Conservation (phyloP, 2,329 filamentous ascomycete genomes). For the Microdochium trichocladiopsis region DNA sequence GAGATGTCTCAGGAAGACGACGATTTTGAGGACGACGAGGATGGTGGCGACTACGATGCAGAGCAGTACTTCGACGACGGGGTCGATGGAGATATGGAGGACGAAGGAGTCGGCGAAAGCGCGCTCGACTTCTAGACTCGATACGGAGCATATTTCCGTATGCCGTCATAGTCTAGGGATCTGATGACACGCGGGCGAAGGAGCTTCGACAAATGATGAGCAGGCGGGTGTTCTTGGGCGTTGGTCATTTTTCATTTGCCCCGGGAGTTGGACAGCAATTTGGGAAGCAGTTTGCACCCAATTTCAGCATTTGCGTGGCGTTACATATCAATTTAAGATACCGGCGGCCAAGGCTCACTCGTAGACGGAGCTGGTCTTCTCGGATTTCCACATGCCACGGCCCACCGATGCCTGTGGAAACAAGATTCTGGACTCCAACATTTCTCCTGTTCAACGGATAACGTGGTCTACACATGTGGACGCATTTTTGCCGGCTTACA, state of each 20-base stretch:
- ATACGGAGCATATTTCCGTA: neutral
- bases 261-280: no score
- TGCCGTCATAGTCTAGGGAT: neutral
- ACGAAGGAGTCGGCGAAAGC: constrained; percentile 37
- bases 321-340: neutral
- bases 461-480: no score
- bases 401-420: no score
- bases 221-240: no score
- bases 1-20: constrained; percentile 35
- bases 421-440: no score
- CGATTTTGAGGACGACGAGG: constrained; percentile 46
- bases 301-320: no score
- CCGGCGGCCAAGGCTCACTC: no score
- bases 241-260: no score
- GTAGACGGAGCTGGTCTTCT: no score
- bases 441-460: no score
- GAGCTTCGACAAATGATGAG: neutral
- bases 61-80: constrained; percentile 55
- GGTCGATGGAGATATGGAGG: constrained; percentile 43
- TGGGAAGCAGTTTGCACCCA: neutral
- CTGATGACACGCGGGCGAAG: neutral
- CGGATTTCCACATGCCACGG: no score
- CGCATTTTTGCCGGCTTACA: no score
- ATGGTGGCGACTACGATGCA: constrained; percentile 54
- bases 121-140: neutral